A percentile compares a stretch with the other conserved stretches of the same genome.
These are phyloP conservation scores for Cylindrodendrum hubeiense DNA, from an alignment of 2,329 filamentous ascomycete species.

Conservation along the genomic window DNA sequence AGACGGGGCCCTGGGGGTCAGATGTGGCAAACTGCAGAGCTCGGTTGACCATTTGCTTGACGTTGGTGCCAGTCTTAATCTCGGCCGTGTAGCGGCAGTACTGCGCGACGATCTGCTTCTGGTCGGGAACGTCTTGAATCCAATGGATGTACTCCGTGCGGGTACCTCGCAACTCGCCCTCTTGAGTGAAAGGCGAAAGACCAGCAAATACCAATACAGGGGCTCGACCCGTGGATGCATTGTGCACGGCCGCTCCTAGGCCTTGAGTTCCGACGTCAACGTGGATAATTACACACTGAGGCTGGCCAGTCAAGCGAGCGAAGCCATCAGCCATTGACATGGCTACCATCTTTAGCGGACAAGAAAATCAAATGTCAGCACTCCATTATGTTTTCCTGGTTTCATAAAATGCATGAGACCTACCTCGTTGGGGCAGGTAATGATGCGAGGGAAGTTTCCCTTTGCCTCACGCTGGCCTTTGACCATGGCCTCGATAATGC, in stretches of 20 bases:
- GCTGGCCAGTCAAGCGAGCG: conserved; percentile 77
- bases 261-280: conserved; percentile 87
- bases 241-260: conserved; percentile 82
- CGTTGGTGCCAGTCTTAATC: conserved; percentile 85
- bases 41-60: conserved; percentile 91
- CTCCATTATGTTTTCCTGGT: background rate
- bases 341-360: conserved; percentile 76
- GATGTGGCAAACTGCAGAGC: conserved; percentile 85
- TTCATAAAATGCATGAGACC: conserved; percentile 3
- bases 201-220: conserved; percentile 85
- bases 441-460: conserved; percentile 76
- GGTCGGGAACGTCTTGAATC: conserved; percentile 87
- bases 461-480: conserved; percentile 77
- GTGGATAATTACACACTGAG: conserved; percentile 83
- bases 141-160: conserved; percentile 89
- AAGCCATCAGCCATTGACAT: conserved; percentile 89
- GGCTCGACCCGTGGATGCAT: conserved; percentile 79
- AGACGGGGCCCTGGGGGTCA: conserved; percentile 83
- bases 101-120: conserved; percentile 83
- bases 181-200: conserved; percentile 80
- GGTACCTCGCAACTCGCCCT: conserved; percentile 82
- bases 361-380: conserved; percentile 21
- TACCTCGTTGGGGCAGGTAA: conserved; percentile 86
- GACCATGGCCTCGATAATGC: conserved; percentile 84
- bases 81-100: conserved; percentile 89